Evolutionary conservation across 768 basidiomycete species (phyloP), one percentile per base, ranked within the genome.

Genomic region (Tephrocybe sp.): DNA sequence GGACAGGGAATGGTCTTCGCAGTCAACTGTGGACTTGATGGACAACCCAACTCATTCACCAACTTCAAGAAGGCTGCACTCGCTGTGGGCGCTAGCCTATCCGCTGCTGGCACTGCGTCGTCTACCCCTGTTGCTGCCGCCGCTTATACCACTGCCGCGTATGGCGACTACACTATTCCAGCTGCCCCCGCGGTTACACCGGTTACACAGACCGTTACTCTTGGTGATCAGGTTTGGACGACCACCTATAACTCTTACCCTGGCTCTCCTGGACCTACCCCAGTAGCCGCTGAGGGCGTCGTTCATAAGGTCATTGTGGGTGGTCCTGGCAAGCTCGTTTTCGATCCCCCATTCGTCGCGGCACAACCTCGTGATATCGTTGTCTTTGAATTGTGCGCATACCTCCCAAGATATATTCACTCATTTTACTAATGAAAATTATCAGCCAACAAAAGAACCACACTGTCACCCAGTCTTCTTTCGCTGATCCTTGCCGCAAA

Each of bases 1-100:
- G 80, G 81, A 47, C 57, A 66, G 52, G 83, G 82, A 57, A 84
- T 86, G 82, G 80, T 86, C 36, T 83, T 84, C 60, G 76, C 80
- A 16, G 74, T 84, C 60, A 84, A 86, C 66, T 81, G 80, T 63
- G 79, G 78, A 30, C 56, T 67, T 2, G 77, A 77, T 55, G 80
- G 76, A 50, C 53, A 70, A 36, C 62, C 77, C 42, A 83, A 83
- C 67, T 83, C 82, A 5, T 84, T 84, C 70, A 66, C 69, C 39
- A 76, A 76, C 58, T 83, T 84, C 73, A 77, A 83, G 69, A 68
- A 73, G 12, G 61, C 80, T 29, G 82, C 83, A 27, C 69, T 82
- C 38, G 77, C 75, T 3, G 62, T 80, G 42, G 83, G 81, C 49
- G 75, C 75, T 22, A 71, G 70, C 45, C 74, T 79, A 29, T 58